Conservation (phyloP, 2,329 filamentous ascomycete genomes). For the Harringtonia aguacate region DNA sequence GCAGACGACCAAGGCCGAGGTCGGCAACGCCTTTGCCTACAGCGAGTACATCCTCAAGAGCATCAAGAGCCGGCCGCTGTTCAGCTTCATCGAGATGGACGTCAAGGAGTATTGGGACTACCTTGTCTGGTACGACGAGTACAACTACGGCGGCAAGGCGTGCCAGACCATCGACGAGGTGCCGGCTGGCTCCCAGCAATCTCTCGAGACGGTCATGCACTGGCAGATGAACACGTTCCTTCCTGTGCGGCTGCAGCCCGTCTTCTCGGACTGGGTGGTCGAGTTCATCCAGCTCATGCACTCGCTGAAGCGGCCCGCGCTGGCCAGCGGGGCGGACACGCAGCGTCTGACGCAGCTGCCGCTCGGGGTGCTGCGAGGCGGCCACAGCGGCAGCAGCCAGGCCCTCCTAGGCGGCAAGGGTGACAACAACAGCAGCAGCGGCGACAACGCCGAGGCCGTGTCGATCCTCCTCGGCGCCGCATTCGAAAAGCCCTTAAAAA, state of each 20-base stretch:
- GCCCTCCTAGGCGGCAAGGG: too few species aligned
- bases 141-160: constrained; percentile 94
- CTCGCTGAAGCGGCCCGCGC: constrained; percentile 60
- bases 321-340: constrained; percentile 36
- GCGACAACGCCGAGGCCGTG: constrained; percentile 29
- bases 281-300: constrained; percentile 97
- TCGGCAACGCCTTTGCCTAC: constrained; percentile 94
- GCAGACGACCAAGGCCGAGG: constrained; percentile 92
- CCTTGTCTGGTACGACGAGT: constrained; percentile 96
- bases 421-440: constrained; percentile 47
- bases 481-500: constrained; percentile 84
- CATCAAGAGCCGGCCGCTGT: constrained; percentile 88
- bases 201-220: constrained; percentile 77
- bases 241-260: constrained; percentile 65
- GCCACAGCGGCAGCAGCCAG: constrained; percentile 27
- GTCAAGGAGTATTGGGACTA: constrained; percentile 99
- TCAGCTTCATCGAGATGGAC: constrained; percentile 93
- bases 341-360: constrained; percentile 49
- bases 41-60: constrained; percentile 96
- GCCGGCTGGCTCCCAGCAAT: constrained; percentile 1
- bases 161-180: constrained; percentile 69
- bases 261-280: constrained; percentile 86
- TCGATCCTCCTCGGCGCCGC: constrained; percentile 64
- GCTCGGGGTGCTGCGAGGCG: constrained; percentile 29
- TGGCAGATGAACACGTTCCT: constrained; percentile 95